phyloP scores from a whole-genome alignment of 2,329 filamentous ascomycete species.

The Colletotrichum destructivum region DNA sequence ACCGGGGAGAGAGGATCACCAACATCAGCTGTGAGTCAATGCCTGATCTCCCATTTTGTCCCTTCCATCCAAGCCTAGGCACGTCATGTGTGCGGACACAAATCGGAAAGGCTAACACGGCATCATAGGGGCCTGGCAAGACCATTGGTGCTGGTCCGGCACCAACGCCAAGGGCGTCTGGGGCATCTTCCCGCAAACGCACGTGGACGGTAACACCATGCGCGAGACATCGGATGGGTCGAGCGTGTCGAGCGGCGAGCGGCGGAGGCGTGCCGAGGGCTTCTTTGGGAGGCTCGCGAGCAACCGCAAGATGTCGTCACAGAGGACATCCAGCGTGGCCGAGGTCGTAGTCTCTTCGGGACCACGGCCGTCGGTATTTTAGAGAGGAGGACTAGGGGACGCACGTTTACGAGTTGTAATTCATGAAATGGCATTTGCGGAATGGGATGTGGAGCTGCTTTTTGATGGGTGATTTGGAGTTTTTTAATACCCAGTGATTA shows the following conservation, averaged over 20 bases:
- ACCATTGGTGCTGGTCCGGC: conserved; percentile 72
- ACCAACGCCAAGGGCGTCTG: conserved; percentile 66
- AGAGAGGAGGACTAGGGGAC: background rate
- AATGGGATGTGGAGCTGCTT: background rate
- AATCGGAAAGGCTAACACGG: conserved; percentile 1
- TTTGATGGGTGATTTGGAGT: conserved; percentile 4
- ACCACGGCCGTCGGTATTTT: conserved; percentile 26
- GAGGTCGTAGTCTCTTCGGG: conserved; percentile 41
- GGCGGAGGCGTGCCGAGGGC: conserved; percentile 49
- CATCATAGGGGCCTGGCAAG: conserved; percentile 58
- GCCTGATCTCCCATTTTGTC: background rate
- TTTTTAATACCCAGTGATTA: conserved; percentile 31
- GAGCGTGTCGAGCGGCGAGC: conserved; percentile 54
- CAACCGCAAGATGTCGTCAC: conserved; percentile 48
- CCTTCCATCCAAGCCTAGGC: background rate
- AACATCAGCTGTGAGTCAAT: conserved; percentile 71
- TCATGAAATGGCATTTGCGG: background rate
- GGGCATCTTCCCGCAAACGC: conserved; percentile 68
- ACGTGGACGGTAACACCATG: conserved; percentile 63
- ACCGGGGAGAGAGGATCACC: conserved; percentile 76
- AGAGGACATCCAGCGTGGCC: conserved; percentile 52
- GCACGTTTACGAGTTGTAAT: background rate
- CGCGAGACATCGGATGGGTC: conserved; percentile 52
- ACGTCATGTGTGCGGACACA: too few species aligned
- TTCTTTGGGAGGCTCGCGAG: conserved; percentile 54